Percentiles rank a stretch among this genome's conserved stretches.
Evolutionary conservation across 768 basidiomycete species (phyloP).

Genomic region (Floccularia luteovirens): DNA sequence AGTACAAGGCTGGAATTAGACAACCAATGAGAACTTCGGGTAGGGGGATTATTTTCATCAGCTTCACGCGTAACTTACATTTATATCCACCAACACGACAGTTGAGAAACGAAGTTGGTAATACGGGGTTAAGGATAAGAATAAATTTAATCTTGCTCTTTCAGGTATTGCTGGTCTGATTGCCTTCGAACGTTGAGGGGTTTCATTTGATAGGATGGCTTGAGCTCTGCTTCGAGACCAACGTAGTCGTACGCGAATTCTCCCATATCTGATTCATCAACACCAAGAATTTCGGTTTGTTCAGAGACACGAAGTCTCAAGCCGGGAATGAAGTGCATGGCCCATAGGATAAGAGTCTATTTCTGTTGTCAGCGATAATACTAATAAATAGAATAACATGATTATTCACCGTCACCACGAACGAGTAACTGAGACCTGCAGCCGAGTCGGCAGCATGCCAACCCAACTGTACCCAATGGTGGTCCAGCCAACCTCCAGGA

Average conservation of each 20-base stretch:
- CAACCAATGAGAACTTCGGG: too few species aligned
- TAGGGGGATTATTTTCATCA: too few species aligned
- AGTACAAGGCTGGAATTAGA: too few species aligned
- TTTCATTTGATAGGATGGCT: too few species aligned
- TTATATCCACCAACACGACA: too few species aligned
- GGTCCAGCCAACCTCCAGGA: slow-evolving; percentile 84
- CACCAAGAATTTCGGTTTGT: slow-evolving; percentile 54
- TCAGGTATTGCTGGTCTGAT: too few species aligned
- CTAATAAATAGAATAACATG: slow-evolving; percentile 19
- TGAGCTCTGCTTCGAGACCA: slow-evolving; percentile 43
- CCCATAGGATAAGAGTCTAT: slow-evolving; percentile 66
- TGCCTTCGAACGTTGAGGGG: too few species aligned
- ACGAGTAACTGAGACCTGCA: slow-evolving; percentile 62
- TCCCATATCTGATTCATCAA: slow-evolving; percentile 71
- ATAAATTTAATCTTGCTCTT: too few species aligned
- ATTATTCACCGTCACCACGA: slow-evolving; percentile 56
- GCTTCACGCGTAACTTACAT: too few species aligned
- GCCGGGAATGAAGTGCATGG: slow-evolving; percentile 73
- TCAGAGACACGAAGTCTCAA: slow-evolving; percentile 55
- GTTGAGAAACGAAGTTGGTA: too few species aligned
- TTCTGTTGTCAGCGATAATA: background rate
- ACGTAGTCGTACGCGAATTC: slow-evolving; percentile 71
- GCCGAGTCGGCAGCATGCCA: slow-evolving; percentile 76
- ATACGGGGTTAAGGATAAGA: too few species aligned
- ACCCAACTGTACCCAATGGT: slow-evolving; percentile 75